A percentile compares a stretch with the other conserved stretches of the same genome.
phyloP scores from a whole-genome alignment of 108 stramenopile genomes.

The Poteriospumella lacustris region DNA sequence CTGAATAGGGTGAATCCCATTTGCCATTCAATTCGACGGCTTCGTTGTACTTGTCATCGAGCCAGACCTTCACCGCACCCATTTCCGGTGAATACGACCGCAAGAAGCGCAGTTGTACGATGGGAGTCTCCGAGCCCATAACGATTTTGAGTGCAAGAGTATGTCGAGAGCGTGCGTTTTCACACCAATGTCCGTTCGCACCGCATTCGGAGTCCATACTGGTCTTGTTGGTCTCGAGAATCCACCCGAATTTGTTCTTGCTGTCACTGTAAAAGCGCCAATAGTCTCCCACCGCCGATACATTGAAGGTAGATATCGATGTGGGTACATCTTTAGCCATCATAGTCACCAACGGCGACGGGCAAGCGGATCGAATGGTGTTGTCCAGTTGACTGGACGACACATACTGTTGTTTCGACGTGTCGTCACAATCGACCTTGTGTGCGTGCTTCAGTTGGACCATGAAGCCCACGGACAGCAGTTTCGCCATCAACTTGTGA shows the following conservation, averaged over 20 bases:
- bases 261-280: neutral
- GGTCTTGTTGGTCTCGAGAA: neutral
- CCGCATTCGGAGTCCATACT: too few species aligned
- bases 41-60: neutral
- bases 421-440: neutral
- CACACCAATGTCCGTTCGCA: too few species aligned
- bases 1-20: neutral
- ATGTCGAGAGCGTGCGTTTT: neutral
- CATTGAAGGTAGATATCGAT: neutral
- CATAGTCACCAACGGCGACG: neutral
- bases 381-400: neutral
- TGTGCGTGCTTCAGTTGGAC: neutral
- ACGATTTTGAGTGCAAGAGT: neutral
- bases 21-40: neutral
- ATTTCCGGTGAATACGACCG: neutral
- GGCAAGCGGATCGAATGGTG: neutral
- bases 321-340: neutral
- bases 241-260: neutral
- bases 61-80: neutral
- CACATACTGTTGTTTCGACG: neutral
- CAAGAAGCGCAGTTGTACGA: neutral
- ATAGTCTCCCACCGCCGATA: neutral
- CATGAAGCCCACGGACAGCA: neutral
- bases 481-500: neutral
- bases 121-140: neutral